A percentile compares a stretch with the other conserved stretches of the same genome.
These are phyloP conservation scores for Saposhnikovia divaricata DNA, from an alignment of 129 eudicot species.

Conservation along the genomic window DNA sequence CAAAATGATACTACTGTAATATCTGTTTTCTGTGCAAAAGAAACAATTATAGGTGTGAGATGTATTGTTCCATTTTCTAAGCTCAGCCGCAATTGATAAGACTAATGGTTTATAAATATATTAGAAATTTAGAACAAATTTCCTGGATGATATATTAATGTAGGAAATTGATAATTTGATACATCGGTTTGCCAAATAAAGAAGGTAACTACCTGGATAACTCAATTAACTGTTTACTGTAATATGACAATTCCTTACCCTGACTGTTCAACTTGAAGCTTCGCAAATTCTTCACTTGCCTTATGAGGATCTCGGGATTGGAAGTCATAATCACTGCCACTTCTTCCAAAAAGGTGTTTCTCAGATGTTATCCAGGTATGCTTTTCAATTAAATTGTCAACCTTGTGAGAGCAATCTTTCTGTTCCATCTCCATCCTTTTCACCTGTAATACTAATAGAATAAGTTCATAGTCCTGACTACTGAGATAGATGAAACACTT, in stretches of 20 bases:
- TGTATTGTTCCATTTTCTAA: background rate
- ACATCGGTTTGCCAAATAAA: background rate
- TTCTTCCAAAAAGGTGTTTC: conserved; percentile 90
- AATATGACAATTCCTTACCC: conserved; percentile 32
- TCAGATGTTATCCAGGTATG: conserved; percentile 89
- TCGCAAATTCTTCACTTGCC: conserved; percentile 56
- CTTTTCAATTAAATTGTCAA: conserved; percentile 74
- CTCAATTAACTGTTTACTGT: background rate
- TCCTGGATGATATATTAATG: background rate
- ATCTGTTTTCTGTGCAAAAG: background rate
- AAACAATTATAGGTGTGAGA: background rate
- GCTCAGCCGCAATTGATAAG: background rate
- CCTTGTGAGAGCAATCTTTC: conserved; percentile 68
- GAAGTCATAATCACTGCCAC: conserved; percentile 89
- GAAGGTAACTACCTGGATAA: background rate
- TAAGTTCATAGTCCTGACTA: background rate
- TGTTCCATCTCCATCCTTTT: conserved; percentile 96
- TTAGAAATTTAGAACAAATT: too few species aligned
- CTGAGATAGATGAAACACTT: background rate
- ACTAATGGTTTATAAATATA: too few species aligned
- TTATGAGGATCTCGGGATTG: conserved; percentile 66
- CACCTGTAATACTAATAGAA: conserved; percentile 38
- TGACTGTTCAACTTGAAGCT: conserved; percentile 80
- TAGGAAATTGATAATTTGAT: background rate
- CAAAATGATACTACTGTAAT: background rate